A percentile compares a stretch with the other conserved stretches of the same genome.
Evolutionary conservation across 495 filamentous ascomycete species (phyloP).

Genomic region (Lophium mytilinum): DNA sequence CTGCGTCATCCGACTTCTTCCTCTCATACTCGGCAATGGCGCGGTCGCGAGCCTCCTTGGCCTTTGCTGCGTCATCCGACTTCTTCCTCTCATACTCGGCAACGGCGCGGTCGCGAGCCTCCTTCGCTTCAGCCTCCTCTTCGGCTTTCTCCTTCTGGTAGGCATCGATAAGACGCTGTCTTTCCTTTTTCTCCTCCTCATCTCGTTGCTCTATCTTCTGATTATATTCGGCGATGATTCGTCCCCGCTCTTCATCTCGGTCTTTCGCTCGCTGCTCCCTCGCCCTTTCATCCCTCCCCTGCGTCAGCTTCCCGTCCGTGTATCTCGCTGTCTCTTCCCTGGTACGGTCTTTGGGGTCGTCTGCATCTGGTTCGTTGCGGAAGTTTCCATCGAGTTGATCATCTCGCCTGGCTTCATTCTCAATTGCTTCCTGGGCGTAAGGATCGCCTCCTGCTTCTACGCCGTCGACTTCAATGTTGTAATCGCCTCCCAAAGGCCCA

Average conservation of each 20-base stretch:
- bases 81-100: conserved; percentile 30
- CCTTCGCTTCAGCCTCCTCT: conserved; percentile 17
- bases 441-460: conserved; percentile 21
- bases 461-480: conserved; percentile 37
- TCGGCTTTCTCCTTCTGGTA: conserved; percentile 22
- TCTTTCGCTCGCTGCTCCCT: too few relatives aligned
- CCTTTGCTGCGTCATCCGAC: conserved; percentile 21
- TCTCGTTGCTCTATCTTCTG: conserved; percentile 17
- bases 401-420: too few relatives aligned
- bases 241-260: conserved; percentile 17
- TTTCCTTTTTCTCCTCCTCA: conserved; percentile 13
- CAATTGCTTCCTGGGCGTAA: too few relatives aligned
- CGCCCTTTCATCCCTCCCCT: too few relatives aligned
- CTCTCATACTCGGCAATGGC: conserved; percentile 25
- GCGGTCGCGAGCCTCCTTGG: conserved; percentile 21
- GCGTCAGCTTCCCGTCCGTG: too few relatives aligned
- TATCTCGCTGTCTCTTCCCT: too few relatives aligned
- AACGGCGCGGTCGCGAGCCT: conserved; percentile 24
- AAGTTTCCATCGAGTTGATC: too few relatives aligned
- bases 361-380: too few relatives aligned
- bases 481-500: conserved; percentile 33
- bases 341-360: too few relatives aligned
- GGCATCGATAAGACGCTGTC: conserved; percentile 18
- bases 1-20: conserved; percentile 14
- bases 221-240: conserved; percentile 20